Evolutionary conservation across 2,329 filamentous ascomycete genomes (phyloP).

Genomic region (Phialophora chinensis): DNA sequence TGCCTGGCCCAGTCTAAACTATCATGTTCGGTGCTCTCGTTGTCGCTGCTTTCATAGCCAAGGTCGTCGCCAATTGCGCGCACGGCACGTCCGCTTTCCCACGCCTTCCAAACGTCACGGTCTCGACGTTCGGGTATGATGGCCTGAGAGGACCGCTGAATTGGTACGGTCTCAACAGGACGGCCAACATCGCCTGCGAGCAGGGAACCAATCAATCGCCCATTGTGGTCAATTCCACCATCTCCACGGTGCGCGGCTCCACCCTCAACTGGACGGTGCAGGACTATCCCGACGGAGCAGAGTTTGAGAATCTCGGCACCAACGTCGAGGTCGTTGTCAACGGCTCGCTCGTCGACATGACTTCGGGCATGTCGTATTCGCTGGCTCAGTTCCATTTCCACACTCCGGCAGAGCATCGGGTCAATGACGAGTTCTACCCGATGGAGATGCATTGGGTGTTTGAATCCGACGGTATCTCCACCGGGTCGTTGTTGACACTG

Average conservation of each 20-base stretch:
- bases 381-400: conserved; percentile 11
- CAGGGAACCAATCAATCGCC: background rate
- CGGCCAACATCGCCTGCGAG: background rate
- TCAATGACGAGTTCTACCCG: conserved; percentile 5
- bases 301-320: conserved; percentile 4
- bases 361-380: background rate
- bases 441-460: conserved; percentile 15
- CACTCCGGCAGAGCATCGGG: background rate
- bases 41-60: background rate
- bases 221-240: background rate
- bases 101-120: conserved; percentile 7
- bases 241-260: background rate
- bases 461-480: conserved; percentile 4
- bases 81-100: background rate
- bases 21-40: background rate
- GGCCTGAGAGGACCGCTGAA: conserved; percentile 6
- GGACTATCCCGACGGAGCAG: background rate
- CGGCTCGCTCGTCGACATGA: conserved; percentile 1
- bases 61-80: conserved; percentile 2
- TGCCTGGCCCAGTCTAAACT: too few species aligned
- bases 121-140: conserved; percentile 9
- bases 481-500: background rate
- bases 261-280: conserved; percentile 2
- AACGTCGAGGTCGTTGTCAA: conserved; percentile 10
- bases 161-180: conserved; percentile 9